These are phyloP conservation scores for Coccomyxa sp. DNA, from an alignment of 139 green algal genomes.

Conservation along the genomic window DNA sequence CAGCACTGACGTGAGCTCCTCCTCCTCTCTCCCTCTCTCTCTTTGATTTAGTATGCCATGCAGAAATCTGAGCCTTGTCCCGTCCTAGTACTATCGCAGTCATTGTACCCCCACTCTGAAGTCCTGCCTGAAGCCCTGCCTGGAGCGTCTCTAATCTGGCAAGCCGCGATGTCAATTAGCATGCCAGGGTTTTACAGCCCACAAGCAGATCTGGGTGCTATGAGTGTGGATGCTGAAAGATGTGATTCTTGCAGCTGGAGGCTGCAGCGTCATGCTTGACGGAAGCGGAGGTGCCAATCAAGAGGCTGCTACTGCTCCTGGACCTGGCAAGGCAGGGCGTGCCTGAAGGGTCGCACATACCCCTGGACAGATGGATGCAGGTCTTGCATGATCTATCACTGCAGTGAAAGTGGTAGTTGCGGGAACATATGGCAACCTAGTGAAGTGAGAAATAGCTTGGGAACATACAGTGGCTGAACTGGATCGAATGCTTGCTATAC, in stretches of 20 bases:
- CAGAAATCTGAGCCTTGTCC: neutral
- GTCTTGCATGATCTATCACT: constrained; percentile 52
- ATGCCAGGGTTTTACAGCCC: neutral
- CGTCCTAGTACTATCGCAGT: neutral
- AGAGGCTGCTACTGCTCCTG: constrained; percentile 93
- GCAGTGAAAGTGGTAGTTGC: neutral
- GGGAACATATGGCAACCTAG: too few relatives aligned
- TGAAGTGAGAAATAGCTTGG: too few relatives aligned
- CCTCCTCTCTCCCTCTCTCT: neutral
- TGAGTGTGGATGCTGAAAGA: too few relatives aligned
- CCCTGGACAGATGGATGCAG: constrained; percentile 44
- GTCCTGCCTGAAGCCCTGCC: neutral
- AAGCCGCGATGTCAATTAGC: neutral
- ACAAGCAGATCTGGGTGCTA: neutral
- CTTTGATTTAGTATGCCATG: neutral
- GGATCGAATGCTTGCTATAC: too few relatives aligned
- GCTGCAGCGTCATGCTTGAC: constrained; percentile 28
- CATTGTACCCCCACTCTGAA: neutral
- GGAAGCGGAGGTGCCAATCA: constrained; percentile 78
- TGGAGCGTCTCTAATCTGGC: neutral
- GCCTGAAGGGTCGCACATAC: constrained; percentile 18
- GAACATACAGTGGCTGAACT: too few relatives aligned
- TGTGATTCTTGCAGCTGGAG: constrained; percentile 24
- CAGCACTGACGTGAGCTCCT: constrained; percentile 23
- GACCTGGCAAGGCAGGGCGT: constrained; percentile 84